Conservation (phyloP, 495 filamentous ascomycete species). For the Trypethelium eluteriae region DNA sequence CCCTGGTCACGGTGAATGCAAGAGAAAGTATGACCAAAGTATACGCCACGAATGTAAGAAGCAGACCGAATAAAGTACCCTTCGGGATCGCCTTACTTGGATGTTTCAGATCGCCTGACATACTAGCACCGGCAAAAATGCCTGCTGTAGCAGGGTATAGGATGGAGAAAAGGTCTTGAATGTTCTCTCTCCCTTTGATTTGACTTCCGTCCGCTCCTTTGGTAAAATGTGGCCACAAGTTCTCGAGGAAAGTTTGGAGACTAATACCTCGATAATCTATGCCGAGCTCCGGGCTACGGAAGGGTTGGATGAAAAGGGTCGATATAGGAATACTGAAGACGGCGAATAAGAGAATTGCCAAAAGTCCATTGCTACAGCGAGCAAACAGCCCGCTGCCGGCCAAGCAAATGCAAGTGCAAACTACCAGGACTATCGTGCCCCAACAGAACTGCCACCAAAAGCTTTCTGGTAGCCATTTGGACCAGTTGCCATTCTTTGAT, state of each 20-base stretch:
- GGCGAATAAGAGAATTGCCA: conserved; percentile 62
- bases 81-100: conserved; percentile 79
- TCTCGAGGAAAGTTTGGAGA: conserved; percentile 57
- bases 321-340: conserved; percentile 80
- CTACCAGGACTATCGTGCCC: conserved; percentile 59
- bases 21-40: conserved; percentile 69
- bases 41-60: conserved; percentile 69
- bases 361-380: conserved; percentile 69
- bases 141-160: conserved; percentile 79
- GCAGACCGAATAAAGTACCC: conserved; percentile 69
- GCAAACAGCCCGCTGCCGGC: conserved; percentile 76
- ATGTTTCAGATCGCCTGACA: conserved; percentile 79
- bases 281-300: conserved; percentile 50
- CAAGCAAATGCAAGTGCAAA: conserved; percentile 72
- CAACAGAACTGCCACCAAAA: conserved; percentile 77
- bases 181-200: conserved; percentile 59
- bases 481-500: conserved; percentile 47
- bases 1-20: conserved; percentile 67
- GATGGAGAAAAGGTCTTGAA: conserved; percentile 79
- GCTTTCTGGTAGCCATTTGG: conserved; percentile 57
- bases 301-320: conserved; percentile 57
- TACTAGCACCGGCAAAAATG: conserved; percentile 72
- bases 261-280: conserved; percentile 73
- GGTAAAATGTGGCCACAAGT: conserved; percentile 62
- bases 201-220: conserved; percentile 62